These are phyloP conservation scores for Torulaspora indica DNA, from an alignment of 805 yeast genomes.

Conservation along the genomic window DNA sequence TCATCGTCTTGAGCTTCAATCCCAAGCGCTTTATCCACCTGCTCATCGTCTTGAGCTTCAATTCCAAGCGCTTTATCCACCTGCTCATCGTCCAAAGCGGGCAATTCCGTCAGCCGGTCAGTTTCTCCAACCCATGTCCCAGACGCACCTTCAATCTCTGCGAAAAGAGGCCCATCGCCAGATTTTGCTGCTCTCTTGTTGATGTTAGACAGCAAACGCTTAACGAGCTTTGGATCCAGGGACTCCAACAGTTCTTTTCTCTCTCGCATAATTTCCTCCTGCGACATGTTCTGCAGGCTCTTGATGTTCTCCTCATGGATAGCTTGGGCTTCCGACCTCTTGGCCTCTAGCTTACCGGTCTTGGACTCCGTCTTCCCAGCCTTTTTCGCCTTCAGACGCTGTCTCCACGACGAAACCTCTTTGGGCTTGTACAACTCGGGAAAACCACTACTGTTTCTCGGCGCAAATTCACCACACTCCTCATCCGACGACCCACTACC, in stretches of 20 bases:
- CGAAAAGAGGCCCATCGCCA: slow-evolving; percentile 39
- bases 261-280: slow-evolving; percentile 59
- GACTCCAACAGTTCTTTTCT: slow-evolving; percentile 60
- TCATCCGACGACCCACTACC: slow-evolving; percentile 8
- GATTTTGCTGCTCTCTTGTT: slow-evolving; percentile 44
- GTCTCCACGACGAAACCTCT: slow-evolving; percentile 49
- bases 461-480: too few species aligned
- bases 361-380: neutral
- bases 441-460: slow-evolving; percentile 17
- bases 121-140: slow-evolving; percentile 38
- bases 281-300: slow-evolving; percentile 55
- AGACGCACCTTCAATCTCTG: slow-evolving; percentile 36
- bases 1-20: slow-evolving; percentile 3
- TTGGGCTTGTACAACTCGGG: slow-evolving; percentile 35
- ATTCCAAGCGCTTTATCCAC: slow-evolving; percentile 32
- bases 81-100: slow-evolving; percentile 26
- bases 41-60: neutral
- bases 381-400: slow-evolving; percentile 29
- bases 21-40: slow-evolving; percentile 26
- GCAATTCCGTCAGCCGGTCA: slow-evolving; percentile 22
- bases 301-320: slow-evolving; percentile 74
- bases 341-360: slow-evolving; percentile 12
- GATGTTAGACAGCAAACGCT: slow-evolving; percentile 53
- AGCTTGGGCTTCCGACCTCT: slow-evolving; percentile 58
- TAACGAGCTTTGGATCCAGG: slow-evolving; percentile 64